Conservation (phyloP, 2,329 filamentous ascomycete species). For the Aschersonia sp. region DNA sequence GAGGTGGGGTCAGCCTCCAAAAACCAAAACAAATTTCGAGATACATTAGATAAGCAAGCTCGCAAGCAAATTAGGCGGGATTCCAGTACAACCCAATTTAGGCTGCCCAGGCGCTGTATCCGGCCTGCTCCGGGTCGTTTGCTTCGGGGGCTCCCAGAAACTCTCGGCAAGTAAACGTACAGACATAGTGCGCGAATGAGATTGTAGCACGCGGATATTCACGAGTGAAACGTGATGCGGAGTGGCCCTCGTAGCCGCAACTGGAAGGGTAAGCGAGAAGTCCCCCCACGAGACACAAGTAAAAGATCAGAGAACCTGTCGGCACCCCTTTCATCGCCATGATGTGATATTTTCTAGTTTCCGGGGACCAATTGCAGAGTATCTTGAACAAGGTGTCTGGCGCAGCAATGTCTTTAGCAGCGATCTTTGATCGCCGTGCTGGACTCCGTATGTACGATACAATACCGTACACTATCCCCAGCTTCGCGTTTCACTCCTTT, state of each 20-base stretch:
- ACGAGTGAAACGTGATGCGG: background rate
- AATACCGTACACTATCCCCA: background rate
- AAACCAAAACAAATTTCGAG: slow-evolving; percentile 5
- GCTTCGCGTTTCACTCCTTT: background rate
- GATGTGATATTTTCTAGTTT: no score
- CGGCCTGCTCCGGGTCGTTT: no score
- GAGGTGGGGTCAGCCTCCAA: background rate
- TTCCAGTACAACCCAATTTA: slow-evolving; percentile 6
- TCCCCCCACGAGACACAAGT: no score
- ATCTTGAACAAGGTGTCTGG: no score
- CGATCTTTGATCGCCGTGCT: background rate
- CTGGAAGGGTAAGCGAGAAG: background rate
- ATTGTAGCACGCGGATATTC: no score
- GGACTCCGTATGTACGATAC: background rate
- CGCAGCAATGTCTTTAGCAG: no score
- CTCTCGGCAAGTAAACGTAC: no score
- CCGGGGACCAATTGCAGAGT: no score
- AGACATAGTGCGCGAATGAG: no score
- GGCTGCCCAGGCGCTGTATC: no score
- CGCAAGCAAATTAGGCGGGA: slow-evolving; percentile 10
- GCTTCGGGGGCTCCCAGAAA: background rate
- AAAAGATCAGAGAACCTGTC: no score
- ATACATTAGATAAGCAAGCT: slow-evolving; percentile 12
- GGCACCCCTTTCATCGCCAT: no score
- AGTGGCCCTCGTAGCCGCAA: background rate